Conservation (phyloP, 2,329 filamentous ascomycete species). For the Magnaporthiopsis rhizophila region DNA sequence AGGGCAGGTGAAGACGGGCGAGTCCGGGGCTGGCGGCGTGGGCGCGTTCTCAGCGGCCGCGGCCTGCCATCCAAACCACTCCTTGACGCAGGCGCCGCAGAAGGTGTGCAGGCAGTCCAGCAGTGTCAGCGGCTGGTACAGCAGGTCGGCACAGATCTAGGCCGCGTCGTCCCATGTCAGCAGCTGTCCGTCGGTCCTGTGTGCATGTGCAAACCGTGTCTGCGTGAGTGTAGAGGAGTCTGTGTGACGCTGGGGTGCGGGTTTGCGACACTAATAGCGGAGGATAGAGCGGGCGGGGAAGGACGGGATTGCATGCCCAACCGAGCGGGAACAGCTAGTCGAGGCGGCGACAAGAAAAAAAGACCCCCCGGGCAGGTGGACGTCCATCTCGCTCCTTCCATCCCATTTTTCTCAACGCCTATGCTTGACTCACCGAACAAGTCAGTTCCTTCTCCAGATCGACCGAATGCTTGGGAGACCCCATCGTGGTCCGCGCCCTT, state of each 20-base stretch:
- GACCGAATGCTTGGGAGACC: slow-evolving; percentile 41
- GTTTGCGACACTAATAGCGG: no score
- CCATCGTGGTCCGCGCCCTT: slow-evolving; percentile 28
- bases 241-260: background rate
- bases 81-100: slow-evolving; percentile 89
- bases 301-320: background rate
- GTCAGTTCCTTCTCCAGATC: slow-evolving; percentile 91
- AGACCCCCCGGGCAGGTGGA: no score
- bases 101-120: slow-evolving; percentile 94
- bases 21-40: slow-evolving; percentile 37
- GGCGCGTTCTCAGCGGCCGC: slow-evolving; percentile 45
- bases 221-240: background rate
- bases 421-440: slow-evolving; percentile 66
- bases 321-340: background rate
- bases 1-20: slow-evolving; percentile 72
- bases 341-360: background rate
- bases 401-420: background rate
- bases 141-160: slow-evolving; percentile 92
- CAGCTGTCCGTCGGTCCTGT: slow-evolving; percentile 5
- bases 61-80: slow-evolving; percentile 87
- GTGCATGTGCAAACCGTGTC: background rate
- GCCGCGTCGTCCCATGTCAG: slow-evolving; percentile 2
- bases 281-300: background rate
- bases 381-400: background rate
- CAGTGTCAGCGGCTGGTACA: slow-evolving; percentile 83